These are phyloP conservation scores for Apiotrichum mycotoxinovorans DNA, from an alignment of 1,284 basidiomycete species.

Conservation along the genomic window DNA sequence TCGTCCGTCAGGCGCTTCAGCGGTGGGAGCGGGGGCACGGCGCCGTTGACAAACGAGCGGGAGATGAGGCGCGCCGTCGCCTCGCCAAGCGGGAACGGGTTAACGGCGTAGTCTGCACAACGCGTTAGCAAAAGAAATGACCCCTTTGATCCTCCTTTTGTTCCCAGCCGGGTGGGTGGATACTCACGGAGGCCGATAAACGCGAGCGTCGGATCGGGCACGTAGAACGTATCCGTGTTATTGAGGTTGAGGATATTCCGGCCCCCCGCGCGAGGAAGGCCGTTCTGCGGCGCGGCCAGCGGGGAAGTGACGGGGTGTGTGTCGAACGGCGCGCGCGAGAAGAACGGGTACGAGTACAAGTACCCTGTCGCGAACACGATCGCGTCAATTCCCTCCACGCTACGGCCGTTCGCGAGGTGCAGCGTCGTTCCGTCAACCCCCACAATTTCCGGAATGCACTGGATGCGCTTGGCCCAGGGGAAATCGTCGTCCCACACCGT, in stretches of 20 bases:
- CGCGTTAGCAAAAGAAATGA: background rate
- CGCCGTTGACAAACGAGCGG: constrained; percentile 11
- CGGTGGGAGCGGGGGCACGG: constrained; percentile 21
- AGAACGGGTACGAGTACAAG: constrained; percentile 50
- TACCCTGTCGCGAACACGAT: constrained; percentile 54
- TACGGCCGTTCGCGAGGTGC: constrained; percentile 9
- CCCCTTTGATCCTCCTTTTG: no score
- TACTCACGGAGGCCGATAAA: constrained; percentile 44
- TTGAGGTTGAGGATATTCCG: constrained; percentile 23
- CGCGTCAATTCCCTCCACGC: constrained; percentile 37
- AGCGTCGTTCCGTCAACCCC: constrained; percentile 27
- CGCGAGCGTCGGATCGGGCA: constrained; percentile 45
- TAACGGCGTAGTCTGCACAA: constrained; percentile 49
- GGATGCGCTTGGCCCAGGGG: constrained; percentile 42
- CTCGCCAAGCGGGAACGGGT: constrained; percentile 52
- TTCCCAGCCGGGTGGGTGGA: no score
- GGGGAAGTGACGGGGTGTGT: constrained; percentile 15
- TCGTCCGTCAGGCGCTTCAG: constrained; percentile 13
- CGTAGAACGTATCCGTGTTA: constrained; percentile 39
- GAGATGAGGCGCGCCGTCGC: constrained; percentile 45
- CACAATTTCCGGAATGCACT: constrained; percentile 39
- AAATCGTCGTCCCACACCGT: constrained; percentile 15
- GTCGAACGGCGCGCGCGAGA: constrained; percentile 23
- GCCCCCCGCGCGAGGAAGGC: constrained; percentile 19
- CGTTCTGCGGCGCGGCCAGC: constrained; percentile 11